These are phyloP conservation scores for Begonia masoniana DNA, from an alignment of 306 rosid genomes.

Conservation along the genomic window DNA sequence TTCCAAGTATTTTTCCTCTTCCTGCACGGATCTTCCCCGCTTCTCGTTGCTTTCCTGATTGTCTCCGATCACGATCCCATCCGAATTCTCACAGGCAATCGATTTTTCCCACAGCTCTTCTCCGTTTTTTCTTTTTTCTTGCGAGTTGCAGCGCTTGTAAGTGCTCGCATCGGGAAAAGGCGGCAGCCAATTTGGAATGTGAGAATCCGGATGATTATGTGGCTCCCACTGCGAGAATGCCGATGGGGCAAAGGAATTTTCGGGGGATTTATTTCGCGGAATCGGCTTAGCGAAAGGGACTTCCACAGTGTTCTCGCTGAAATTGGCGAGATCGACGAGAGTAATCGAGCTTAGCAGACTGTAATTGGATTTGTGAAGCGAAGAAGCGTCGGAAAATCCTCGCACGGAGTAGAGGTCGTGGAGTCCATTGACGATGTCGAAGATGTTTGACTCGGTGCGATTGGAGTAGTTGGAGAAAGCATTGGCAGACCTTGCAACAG, in stretches of 20 bases:
- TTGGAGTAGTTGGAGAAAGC: too few species aligned
- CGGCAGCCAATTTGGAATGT: too few species aligned
- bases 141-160: constrained; percentile 5
- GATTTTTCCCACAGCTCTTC: constrained; percentile 56
- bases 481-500: too few species aligned
- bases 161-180: constrained; percentile 10
- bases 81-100: too few species aligned
- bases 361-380: constrained; percentile 8
- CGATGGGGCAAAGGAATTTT: not conserved
- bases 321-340: constrained; percentile 33
- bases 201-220: too few species aligned
- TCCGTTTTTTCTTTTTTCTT: constrained; percentile 28
- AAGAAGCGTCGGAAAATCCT: constrained; percentile 43
- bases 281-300: constrained; percentile 40
- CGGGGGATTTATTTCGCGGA: constrained; percentile 14
- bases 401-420: constrained; percentile 14
- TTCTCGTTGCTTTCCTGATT: too few species aligned
- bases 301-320: constrained; percentile 17
- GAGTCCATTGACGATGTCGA: too few species aligned
- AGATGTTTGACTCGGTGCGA: too few species aligned
- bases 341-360: constrained; percentile 29
- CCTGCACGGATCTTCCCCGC: too few species aligned
- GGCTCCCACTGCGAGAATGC: constrained; percentile 1
- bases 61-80: too few species aligned
- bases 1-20: too few species aligned